Percentiles rank a stretch among this genome's conserved stretches.
These are phyloP conservation scores for Delonix regia DNA, from an alignment of 306 rosid species.

Conservation along the genomic window DNA sequence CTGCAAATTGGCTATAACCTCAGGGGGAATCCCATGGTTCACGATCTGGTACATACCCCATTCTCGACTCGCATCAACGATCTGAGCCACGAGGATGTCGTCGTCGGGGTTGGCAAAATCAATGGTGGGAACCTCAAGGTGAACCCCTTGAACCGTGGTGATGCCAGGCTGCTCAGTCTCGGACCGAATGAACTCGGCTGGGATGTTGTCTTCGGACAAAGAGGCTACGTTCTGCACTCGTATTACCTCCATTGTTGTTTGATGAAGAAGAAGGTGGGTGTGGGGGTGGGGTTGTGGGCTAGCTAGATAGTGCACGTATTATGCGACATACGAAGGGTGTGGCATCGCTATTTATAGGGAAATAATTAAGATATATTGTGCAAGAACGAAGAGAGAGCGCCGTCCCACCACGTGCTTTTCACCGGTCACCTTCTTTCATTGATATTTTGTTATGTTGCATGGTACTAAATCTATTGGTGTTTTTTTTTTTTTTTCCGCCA, in stretches of 20 bases:
- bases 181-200: slow-evolving; percentile 48
- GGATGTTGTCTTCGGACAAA: slow-evolving; percentile 39
- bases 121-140: slow-evolving; percentile 56
- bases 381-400: no score
- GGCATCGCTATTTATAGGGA: neutral
- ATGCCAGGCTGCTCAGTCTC: slow-evolving; percentile 70
- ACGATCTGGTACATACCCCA: slow-evolving; percentile 88
- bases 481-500: no score
- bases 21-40: slow-evolving; percentile 68
- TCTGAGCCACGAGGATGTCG: slow-evolving; percentile 20
- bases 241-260: slow-evolving; percentile 41
- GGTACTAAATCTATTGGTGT: no score
- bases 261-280: neutral
- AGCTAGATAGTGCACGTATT: neutral
- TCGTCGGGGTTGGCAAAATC: slow-evolving; percentile 53
- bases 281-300: neutral
- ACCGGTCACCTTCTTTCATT: no score
- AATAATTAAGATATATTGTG: neutral
- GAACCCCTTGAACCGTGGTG: slow-evolving; percentile 62
- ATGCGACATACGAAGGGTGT: neutral
- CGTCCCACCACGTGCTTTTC: no score
- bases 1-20: slow-evolving; percentile 55
- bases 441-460: no score
- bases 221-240: slow-evolving; percentile 68
- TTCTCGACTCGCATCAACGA: slow-evolving; percentile 47